Base-by-base conservation (phyloP, 306 rosid genomes). In the Hippophae gyantsensis region DNA sequence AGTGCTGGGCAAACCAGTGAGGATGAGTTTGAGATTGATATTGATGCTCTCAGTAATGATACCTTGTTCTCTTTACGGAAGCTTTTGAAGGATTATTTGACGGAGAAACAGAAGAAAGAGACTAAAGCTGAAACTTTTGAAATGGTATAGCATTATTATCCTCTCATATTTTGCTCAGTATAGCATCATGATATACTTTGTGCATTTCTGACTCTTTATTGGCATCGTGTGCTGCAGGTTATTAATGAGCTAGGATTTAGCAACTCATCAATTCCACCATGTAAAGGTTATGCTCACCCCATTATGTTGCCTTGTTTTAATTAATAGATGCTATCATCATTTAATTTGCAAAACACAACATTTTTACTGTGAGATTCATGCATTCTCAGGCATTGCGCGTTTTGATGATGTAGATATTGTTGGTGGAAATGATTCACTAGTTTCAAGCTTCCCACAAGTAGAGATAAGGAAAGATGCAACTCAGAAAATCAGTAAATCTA, bases 11-110 rank as follows among this genome's bases (percentile, higher is more conserved):
- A 85, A 42, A 69, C 79, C 50, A 86, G 74, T 42, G 96, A 85
- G 69, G 96, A 79, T 67, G 96, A 82, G 66, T 76, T 88, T 83
- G 94, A 85, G 81, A 81, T 89, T 71, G 90, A 79, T 63, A 81
- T 89, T 44, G 87, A 89, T 66, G 96, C 64, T 73, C 88, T 85
- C 54, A 75, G 86, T 52, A 77, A 89, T 77, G 90, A 89, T 71
- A 81, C 94, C 43, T 70, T 89, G 62, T 73, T 79, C 63, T 67
- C 78, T 8, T 50, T 89, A 54, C 72, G 88, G 57, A 79, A 79
- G 67, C 90, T 89, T 62, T 67, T 89, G 69, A 85, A 85, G 60
- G 90, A 81, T 50, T 72, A 81, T 77, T 67, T 74, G 75, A 75
- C 49, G 65, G 90, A 69, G 62, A 83, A 83, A 69, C 71, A 62